phyloP scores from a whole-genome alignment of 306 rosid species.

The Boehmeria nivea region DNA sequence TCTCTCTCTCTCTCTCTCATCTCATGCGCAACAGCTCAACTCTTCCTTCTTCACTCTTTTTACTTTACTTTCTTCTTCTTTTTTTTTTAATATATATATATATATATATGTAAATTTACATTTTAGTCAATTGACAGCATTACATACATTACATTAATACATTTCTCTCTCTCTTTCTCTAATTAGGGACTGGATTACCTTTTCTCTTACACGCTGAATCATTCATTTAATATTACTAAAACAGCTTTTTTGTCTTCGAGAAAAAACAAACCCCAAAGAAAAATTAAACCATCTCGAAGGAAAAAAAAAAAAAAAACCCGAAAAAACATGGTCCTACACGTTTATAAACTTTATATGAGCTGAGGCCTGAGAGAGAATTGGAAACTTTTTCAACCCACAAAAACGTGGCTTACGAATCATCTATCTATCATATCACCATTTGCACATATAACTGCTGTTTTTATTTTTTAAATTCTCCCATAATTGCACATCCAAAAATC shows the following conservation, averaged over 20 bases:
- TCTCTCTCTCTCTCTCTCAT: too few relatives aligned
- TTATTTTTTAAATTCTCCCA: not conserved
- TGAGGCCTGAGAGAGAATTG: too few relatives aligned
- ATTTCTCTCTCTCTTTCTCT: not conserved
- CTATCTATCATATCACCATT: constrained; percentile 15
- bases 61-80: not conserved
- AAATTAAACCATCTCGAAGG: not conserved
- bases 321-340: constrained; percentile 23
- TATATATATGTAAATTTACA: too few relatives aligned
- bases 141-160: too few relatives aligned
- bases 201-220: not conserved
- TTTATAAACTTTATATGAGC: too few relatives aligned
- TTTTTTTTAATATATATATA: not conserved
- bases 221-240: constrained; percentile 2
- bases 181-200: not conserved
- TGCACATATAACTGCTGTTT: constrained; percentile 7
- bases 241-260: not conserved
- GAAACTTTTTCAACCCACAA: constrained; percentile 25
- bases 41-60: not conserved
- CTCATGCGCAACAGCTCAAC: constrained; percentile 84
- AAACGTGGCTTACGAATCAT: constrained; percentile 33
- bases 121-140: too few relatives aligned
- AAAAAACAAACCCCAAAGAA: not conserved
- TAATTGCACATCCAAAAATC: too few relatives aligned
- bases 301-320: constrained; percentile 3